Base-by-base conservation (phyloP, 2,329 filamentous ascomycete genomes). In the Alternaria conjuncta region DNA sequence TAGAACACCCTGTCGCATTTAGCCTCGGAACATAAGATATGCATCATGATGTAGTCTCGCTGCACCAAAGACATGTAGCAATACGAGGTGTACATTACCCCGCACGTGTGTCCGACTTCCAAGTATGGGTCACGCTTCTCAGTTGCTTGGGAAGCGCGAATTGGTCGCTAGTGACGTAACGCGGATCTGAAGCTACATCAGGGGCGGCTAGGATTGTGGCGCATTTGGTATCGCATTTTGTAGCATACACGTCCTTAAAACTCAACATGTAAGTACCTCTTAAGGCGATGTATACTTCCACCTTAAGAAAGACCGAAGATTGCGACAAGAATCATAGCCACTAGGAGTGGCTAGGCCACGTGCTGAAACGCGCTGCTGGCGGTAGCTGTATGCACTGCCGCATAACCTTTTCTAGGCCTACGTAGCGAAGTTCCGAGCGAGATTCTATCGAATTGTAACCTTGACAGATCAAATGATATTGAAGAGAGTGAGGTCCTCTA, bases 1-100 rank as follows among this genome's bases (percentile, higher is more conserved):
- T 10, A 56, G 36, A 46, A 61, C 36, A 61, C 32, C 25, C 45
- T 57, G 46, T 61, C 51, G 59, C 51, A 61, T 61, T 57, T 57
- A 57, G 59, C 59, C 59, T 61, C 59, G 59, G 59, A 43, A 46
- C 23, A 57, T 51, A 23, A 21, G 9, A 30, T 0, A 21, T 32
- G 45, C 46, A 32, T 51, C 36, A n/a, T 32, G 20, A 36, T 45
- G 32, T 12, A 9, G 32, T 36, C 13, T 46, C 23, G 13, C 15
- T 32, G 45, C 30, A 57, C 6, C 11, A 13, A 15, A 15, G 13
- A 11, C 5, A 25, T 20, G 3, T 41, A 44, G 11, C n/a, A 41
- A 44, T 23, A 25, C 32, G 28, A 50, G 25, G 20, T 28, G 18
- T 28, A 15, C 15, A 25, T 3, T 21, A 46, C 44, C 51, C 51